Base-by-base conservation (phyloP, 192 early-diverging fungal genomes). In the Allomyces macrogynus region DNA sequence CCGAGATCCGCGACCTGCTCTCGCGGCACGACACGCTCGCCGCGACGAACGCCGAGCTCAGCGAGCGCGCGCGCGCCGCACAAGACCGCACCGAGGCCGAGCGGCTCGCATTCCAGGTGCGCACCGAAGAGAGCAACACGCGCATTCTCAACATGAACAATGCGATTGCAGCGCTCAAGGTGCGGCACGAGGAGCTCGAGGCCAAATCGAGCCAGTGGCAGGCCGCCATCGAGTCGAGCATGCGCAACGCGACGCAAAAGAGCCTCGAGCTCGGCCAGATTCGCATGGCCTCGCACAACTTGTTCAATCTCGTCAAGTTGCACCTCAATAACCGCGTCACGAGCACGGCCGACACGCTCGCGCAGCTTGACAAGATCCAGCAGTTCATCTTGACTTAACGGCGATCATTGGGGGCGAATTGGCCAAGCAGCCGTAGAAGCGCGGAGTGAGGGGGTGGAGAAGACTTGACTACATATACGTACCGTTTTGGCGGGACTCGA, bases 71-170 rank as follows among this genome's bases (percentile, higher is more conserved):
- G 10, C 44, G 81, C 62, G 68, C 77, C n/a, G 79, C 79, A 8
- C 79, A 81, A 65, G 82, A 84, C n/a, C 63, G 68, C 43, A 84
- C 76, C 1, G 80, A 84, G 67, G 27, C 62, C 22, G 77, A 80
- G 64, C 66, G 79, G 23, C 27, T 69, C 27, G 65, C 62, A 57
- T 84, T 62, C 54, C 23, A 9, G 4, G 24, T 25, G 14, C n/a
- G 23, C 20, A 62, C 26, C 8, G 24, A 80, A 79, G 80, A 80
- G 69, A 79, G 80, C 64, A 84, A 84, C 74, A 84, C 74, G 49
- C 62, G 74, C 14, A 81, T 84, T 22, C 70, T 84, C 7, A 84
- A 84, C 66, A 77, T 73, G 72, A 84, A 84, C 72, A 84, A 84
- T 64, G 74, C 79, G 60, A 79, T 84, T 64, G 82, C 82, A 9